Conservation (phyloP, 148 eudicot species). For the Rhododendron henanense region DNA sequence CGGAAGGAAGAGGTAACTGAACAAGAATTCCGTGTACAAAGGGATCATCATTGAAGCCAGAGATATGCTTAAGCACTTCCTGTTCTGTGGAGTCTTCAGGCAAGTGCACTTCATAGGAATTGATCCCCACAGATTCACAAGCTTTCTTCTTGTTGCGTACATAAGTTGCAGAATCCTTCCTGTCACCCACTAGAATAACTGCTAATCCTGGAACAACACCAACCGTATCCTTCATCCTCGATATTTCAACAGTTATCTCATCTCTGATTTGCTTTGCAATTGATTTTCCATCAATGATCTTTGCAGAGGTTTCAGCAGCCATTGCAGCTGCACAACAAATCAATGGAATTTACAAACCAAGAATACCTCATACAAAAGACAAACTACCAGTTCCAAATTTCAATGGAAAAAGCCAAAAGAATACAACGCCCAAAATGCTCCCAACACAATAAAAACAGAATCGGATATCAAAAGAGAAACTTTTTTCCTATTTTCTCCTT, state of each 20-base stretch:
- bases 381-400: neutral
- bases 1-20: conserved; percentile 86
- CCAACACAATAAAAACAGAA: neutral
- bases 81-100: conserved; percentile 64
- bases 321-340: conserved; percentile 40
- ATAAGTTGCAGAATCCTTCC: conserved; percentile 89
- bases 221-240: conserved; percentile 71
- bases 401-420: neutral
- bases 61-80: conserved; percentile 67
- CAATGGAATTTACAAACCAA: neutral
- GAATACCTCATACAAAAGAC: neutral
- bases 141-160: conserved; percentile 91
- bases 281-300: conserved; percentile 19
- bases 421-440: neutral
- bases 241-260: conserved; percentile 67
- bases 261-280: conserved; percentile 73
- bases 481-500: neutral
- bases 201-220: conserved; percentile 91
- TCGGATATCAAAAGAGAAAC: neutral
- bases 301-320: conserved; percentile 11
- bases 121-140: conserved; percentile 76
- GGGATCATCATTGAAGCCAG: conserved; percentile 73
- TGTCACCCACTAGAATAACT: conserved; percentile 85
- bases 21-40: conserved; percentile 87
- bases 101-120: conserved; percentile 72